These are phyloP conservation scores for Zasmidium cellare DNA, from an alignment of 2,329 filamentous ascomycete species.

Conservation along the genomic window DNA sequence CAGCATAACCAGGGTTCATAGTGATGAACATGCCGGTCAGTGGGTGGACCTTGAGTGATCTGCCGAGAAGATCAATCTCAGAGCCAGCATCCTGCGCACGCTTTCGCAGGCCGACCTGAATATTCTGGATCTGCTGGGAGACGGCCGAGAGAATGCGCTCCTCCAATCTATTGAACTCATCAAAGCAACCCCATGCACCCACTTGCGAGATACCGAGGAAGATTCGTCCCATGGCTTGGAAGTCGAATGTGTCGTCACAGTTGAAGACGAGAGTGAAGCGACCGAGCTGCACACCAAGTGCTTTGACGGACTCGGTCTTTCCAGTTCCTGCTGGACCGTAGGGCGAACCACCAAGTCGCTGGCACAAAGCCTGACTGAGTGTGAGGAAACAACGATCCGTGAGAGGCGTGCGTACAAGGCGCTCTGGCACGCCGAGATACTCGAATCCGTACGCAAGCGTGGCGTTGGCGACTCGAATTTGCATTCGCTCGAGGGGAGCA, in stretches of 20 bases:
- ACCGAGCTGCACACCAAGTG: conserved; percentile 91
- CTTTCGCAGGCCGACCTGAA: conserved; percentile 91
- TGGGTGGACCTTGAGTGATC: conserved; percentile 82
- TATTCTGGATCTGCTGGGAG: conserved; percentile 99
- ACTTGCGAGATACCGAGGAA: conserved; percentile 99
- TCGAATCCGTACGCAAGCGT: conserved; percentile 96
- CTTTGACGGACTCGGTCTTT: conserved; percentile 99
- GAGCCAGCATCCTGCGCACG: conserved; percentile 76
- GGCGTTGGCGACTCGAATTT: conserved; percentile 96
- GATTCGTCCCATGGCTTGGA: conserved; percentile 99
- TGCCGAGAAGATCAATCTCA: conserved; percentile 91
- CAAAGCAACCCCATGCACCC: conserved; percentile 98
- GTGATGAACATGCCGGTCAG: conserved; percentile 99
- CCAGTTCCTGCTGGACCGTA: conserved; percentile 97
- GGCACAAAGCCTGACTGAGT: conserved; percentile 90
- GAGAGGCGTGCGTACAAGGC: conserved; percentile 91
- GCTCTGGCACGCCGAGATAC: conserved; percentile 93
- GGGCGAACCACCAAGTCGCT: conserved; percentile 91
- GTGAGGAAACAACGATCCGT: conserved; percentile 99
- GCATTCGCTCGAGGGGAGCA: conserved; percentile 78
- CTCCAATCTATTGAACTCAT: conserved; percentile 98
- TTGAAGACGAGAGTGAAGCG: conserved; percentile 98
- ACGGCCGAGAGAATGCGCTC: conserved; percentile 97
- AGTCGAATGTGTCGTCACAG: conserved; percentile 99
- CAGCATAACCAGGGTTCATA: conserved; percentile 99